phyloP scores from a whole-genome alignment of 305 asterid genomes.

The Caryopteris hybrid region DNA sequence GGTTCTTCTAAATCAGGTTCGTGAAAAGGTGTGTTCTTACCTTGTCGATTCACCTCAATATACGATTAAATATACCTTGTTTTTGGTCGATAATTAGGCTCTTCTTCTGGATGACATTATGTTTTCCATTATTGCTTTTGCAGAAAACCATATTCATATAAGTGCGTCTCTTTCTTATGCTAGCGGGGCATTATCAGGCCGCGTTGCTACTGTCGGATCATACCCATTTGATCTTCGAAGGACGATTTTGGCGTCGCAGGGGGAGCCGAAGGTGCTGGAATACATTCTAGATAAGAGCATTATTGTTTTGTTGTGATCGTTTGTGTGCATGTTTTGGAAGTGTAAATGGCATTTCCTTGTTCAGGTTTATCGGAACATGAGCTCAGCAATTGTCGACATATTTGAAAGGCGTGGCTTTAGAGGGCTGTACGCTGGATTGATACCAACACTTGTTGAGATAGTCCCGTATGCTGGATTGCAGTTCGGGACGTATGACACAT shows the following conservation, averaged over 20 bases:
- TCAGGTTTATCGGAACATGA: conserved; percentile 88
- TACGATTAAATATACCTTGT: neutral
- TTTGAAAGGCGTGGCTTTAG: conserved; percentile 57
- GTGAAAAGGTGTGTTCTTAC: conserved; percentile 7
- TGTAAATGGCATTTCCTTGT: neutral
- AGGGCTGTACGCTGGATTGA: conserved; percentile 84
- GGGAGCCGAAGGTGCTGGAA: conserved; percentile 77
- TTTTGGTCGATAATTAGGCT: too few species aligned
- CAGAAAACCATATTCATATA: conserved; percentile 74
- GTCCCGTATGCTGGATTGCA: conserved; percentile 92
- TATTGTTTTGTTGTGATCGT: neutral
- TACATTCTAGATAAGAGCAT: neutral
- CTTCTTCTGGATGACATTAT: neutral
- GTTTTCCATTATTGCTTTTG: conserved; percentile 26
- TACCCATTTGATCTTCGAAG: conserved; percentile 93
- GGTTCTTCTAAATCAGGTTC: conserved; percentile 90
- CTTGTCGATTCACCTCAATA: too few species aligned
- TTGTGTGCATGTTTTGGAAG: neutral
- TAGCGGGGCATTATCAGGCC: conserved; percentile 92
- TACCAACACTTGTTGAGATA: conserved; percentile 80
- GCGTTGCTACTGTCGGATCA: conserved; percentile 92
- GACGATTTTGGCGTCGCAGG: conserved; percentile 94
- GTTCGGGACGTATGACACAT: conserved; percentile 91
- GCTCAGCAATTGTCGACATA: conserved; percentile 61
- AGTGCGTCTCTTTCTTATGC: conserved; percentile 80